Conservation (phyloP, 2,329 filamentous ascomycete genomes). For the Penicillium oxalicum region DNA sequence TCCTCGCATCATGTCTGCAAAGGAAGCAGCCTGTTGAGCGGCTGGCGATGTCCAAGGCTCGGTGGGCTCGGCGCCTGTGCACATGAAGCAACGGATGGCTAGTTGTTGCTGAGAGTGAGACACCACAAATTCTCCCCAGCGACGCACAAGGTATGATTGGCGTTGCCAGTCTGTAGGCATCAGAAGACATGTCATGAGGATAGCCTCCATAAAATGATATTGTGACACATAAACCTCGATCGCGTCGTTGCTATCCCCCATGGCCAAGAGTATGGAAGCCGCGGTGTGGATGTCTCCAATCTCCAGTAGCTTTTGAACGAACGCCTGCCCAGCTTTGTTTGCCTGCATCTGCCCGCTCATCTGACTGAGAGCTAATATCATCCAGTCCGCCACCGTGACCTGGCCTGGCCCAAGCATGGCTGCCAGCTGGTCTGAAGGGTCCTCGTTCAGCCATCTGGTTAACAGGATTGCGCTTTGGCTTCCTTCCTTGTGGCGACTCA, state of each 20-base stretch:
- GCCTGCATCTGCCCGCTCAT: conserved; percentile 74
- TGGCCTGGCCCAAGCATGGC: conserved; percentile 68
- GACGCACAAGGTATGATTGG: conserved; percentile 77
- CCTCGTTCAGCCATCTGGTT: conserved; percentile 86
- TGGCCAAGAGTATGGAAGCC: conserved; percentile 83
- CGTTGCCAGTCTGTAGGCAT: conserved; percentile 86
- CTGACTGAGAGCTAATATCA: conserved; percentile 84
- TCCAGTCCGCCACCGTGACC: conserved; percentile 95
- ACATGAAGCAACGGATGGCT: conserved; percentile 88
- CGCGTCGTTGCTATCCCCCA: conserved; percentile 88
- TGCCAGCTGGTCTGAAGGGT: conserved; percentile 72
- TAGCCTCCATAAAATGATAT: conserved; percentile 84
- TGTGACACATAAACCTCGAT: conserved; percentile 95
- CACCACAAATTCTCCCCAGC: conserved; percentile 92
- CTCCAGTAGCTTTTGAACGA: conserved; percentile 83
- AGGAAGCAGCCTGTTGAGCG: conserved; percentile 55
- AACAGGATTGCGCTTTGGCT: conserved; percentile 76
- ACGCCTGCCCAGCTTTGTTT: conserved; percentile 83
- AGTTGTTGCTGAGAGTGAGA: conserved; percentile 81
- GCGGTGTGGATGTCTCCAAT: conserved; percentile 87
- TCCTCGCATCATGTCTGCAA: conserved; percentile 23
- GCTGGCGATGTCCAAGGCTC: conserved; percentile 86
- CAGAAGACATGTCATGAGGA: conserved; percentile 77
- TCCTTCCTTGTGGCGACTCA: conserved; percentile 64
- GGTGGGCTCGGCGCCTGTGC: conserved; percentile 75